Percentiles rank a stretch among this genome's conserved stretches.
These are phyloP conservation scores for Trichoderma breve DNA, from an alignment of 2,329 filamentous ascomycete species.

Conservation along the genomic window DNA sequence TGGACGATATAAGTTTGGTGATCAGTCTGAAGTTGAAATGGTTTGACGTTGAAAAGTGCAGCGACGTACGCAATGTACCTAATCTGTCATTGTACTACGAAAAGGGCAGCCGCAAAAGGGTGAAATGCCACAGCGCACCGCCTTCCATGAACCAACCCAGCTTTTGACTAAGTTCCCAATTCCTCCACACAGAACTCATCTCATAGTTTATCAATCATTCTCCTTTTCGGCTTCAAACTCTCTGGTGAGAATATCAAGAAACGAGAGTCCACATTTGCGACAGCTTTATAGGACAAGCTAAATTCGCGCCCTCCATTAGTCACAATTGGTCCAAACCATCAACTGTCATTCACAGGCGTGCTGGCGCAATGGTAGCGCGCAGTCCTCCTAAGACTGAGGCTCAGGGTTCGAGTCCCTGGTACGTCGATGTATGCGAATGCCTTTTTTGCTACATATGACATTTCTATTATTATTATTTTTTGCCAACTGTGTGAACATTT, in stretches of 20 bases:
- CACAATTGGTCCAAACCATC: background rate
- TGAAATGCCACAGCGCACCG: background rate
- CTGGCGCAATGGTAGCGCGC: constrained; percentile 41
- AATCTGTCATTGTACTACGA: background rate
- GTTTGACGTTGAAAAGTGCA: background rate
- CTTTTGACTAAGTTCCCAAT: background rate
- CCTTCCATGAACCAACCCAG: background rate
- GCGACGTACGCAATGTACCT: background rate
- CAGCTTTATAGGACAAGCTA: constrained; percentile 5
- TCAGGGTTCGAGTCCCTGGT: constrained; percentile 43
- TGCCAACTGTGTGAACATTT: background rate
- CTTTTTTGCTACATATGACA: background rate
- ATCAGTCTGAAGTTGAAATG: background rate
- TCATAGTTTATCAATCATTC: background rate
- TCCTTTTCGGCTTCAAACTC: background rate
- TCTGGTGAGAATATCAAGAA: background rate
- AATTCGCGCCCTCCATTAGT: constrained; percentile 10
- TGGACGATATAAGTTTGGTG: background rate
- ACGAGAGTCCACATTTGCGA: background rate
- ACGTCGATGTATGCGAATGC: constrained; percentile 26
- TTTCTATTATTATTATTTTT: background rate
- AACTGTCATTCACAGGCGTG: constrained; percentile 25
- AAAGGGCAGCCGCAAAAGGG: background rate
- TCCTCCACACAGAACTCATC: background rate
- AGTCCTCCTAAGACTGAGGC: constrained; percentile 43